Base-by-base conservation (phyloP, 805 yeast genomes). In the Wickerhamomyces bovis region DNA sequence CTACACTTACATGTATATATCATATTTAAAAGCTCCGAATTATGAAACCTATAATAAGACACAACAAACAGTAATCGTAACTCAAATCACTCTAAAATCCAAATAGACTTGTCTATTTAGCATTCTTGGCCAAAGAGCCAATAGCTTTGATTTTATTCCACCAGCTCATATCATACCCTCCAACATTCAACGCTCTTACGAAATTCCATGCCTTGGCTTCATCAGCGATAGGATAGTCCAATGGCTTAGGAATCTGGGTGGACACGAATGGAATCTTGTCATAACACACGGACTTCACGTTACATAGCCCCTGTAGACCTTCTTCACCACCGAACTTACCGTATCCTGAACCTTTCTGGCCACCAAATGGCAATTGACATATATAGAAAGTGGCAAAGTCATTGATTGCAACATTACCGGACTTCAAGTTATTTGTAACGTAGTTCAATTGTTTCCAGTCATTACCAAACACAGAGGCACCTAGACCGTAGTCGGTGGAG, bases 291-390 rank as follows among this genome's bases (percentile, higher is more conserved):
- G 95, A 81, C 62, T 94, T 94, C 45, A 89, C 86, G 47, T 81
- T 75, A 64, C 98, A 92, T 40, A 94, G 71, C 0, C 97, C 97
- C 38, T 88, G 78, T 39, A 94, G 72, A 2, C 99, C 99, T 71
- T 94, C 99, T 62, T 85, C 96, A 41, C 99, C 99, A 20, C 97
- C 96, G 70, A 94, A 94, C 63, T 92, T 92, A 47, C 99, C 99
- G 61, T 89, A 94, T 0, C 99, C 99, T 6, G 96, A 85, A 41
- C 89, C 94, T 55, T 83, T 83, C 23, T 78, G 78, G 26, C 99
- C 99, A 45, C 99, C 99, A 68, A 94, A 94, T 28, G 99, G 99
- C 55, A 94, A 73, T 67, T 94, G 99, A 55, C 97, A 90, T 31
- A 94, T 88, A 60, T 90, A 89, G 61, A 81, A 94, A 0, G 98